phyloP scores from a whole-genome alignment of 768 basidiomycete genomes.

The Lactarius vividus region DNA sequence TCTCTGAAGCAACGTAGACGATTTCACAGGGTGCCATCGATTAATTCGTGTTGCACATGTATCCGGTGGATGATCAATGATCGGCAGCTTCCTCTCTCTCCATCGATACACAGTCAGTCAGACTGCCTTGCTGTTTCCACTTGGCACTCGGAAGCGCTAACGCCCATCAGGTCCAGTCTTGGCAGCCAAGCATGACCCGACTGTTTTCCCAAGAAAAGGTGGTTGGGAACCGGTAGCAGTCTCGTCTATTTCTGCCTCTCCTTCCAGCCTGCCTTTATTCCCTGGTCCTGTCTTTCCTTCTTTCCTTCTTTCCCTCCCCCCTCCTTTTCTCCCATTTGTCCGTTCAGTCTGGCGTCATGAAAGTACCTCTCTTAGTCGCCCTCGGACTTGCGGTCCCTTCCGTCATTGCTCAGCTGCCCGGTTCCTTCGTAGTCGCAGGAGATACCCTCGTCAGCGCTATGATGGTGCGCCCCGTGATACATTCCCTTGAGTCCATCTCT shows the following conservation, averaged over 20 bases:
- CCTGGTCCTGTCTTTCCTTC: neutral
- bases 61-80: neutral
- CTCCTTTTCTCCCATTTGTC: neutral
- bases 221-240: neutral
- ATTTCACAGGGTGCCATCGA: conserved; percentile 29
- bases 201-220: neutral
- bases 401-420: conserved; percentile 29
- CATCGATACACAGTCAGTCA: neutral
- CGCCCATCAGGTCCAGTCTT: neutral
- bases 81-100: neutral
- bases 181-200: no score
- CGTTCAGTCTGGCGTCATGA: conserved; percentile 29
- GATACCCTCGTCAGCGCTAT: conserved; percentile 48
- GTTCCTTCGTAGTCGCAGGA: conserved; percentile 36
- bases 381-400: conserved; percentile 41
- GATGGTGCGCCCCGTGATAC: conserved; percentile 42
- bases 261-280: neutral
- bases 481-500: neutral
- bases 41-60: no score
- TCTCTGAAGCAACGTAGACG: conserved; percentile 56
- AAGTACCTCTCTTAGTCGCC: conserved; percentile 41
- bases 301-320: neutral
- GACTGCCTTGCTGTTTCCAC: neutral
- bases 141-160: neutral
- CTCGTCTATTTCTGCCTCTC: neutral